Base-by-base conservation (phyloP, 1,284 basidiomycete genomes). In the Cutaneotrichosporon mucoides region DNA sequence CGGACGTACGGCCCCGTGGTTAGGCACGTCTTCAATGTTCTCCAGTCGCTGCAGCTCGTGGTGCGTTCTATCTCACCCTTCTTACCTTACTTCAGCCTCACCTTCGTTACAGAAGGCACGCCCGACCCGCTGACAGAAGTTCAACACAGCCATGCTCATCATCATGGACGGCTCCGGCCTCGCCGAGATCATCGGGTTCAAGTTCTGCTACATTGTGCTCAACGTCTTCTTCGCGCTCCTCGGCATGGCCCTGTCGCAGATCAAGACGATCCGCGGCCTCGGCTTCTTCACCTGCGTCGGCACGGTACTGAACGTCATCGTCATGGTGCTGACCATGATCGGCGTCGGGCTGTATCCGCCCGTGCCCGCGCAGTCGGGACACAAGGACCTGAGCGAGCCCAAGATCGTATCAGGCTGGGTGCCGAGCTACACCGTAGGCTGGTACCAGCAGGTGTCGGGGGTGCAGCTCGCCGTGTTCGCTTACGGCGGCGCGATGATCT, bases 391-490 rank as follows among this genome's bases (percentile, higher is more conserved):
- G 41, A 36, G 44, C n/a, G 79, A 81, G 4, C 76, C 86, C 4
- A 79, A 87, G 35, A 63, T 78, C 36, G 82, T 82, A 0, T 37
- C 75, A 13, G 76, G 75, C 0, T 82, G 85, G 59, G 80, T 77
- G 10, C 60, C 64, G 1, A 69, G 80, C 2, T 55, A 58, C 38
- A 15, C 79, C 80, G 4, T 75, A 84, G 48, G 78, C 77, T 55
- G 47, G 64, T 8, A 76, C 85, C 75, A 59, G 51, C 63, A 64
- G 36, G 36, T 61, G 35, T 24, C 16, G 7, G 63, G 85, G 40
- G 81, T 85, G 48, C 84, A 86, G 70, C 82, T 85, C 57, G 85
- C 85, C 73, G 85, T 86, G 6, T 78, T 75, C 46, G 70, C 72
- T 4, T 73, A 84, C 59, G 83, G 84, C 49, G 85, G 85, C 43